Evolutionary conservation across 2,329 filamentous ascomycete species (phyloP), one percentile per base, ranked within the genome.

Genomic region (Diaporthe ilicicola): DNA sequence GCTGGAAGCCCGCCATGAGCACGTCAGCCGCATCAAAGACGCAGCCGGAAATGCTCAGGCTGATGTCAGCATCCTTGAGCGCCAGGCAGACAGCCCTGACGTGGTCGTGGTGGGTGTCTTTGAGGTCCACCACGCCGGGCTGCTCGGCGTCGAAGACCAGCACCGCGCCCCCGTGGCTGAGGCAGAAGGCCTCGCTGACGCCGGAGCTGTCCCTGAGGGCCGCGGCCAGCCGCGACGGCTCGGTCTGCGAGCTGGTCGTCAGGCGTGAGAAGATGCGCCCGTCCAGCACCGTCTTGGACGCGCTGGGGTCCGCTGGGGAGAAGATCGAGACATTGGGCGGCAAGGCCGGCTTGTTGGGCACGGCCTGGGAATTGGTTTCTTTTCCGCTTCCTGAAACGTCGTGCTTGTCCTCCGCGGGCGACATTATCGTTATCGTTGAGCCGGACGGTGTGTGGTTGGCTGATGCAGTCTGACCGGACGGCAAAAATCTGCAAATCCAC

Each of bases 301-400:
- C 46, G 48, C 15, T n/a, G 9, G 67, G 34, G 27, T 68, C 55
- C 4, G 65, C 32, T 3, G 74, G 74, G 3, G 75, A 71, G 54
- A 75, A 76, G 27, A 76, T 74, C 8, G 61, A 64, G 59, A 76
- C 74, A 29, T 76, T 76, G 2, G 75, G 72, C 2, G 75, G 75
- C 3, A 76, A 71, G 7, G 53, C 53, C 12, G 72, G 59, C 24
- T n/a, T 24, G 39, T 37, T 64, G 22, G 59, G 27, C 32, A 34
- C 29, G 15, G 39, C 19, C 24, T 12, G 2, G 12, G 29, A 4
- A 27, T 12, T 48, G n/a, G 50, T 13, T 2, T 48, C 27, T 3
- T 69, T 39, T 3, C 6, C 19, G 15, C 22, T 39, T 13, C 17
- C 4, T 17, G 22, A 8, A 37, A 10, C 22, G 27, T 8, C 10